Conservation (phyloP, 2,329 filamentous ascomycete species). For the Venturia aucupariae region DNA sequence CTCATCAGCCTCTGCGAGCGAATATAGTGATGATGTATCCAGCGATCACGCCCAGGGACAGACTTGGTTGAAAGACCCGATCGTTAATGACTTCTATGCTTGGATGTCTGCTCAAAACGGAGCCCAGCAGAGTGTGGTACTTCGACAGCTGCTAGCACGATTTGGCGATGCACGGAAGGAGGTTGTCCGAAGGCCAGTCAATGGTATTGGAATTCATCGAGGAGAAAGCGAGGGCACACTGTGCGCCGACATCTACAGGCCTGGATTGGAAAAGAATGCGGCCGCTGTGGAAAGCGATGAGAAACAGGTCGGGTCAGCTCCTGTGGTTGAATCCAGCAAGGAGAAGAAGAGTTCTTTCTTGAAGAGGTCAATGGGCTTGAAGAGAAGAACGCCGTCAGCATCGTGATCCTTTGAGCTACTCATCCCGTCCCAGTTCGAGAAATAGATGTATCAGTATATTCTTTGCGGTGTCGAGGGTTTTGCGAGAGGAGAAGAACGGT, state of each 20-base stretch:
- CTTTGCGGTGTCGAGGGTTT: neutral
- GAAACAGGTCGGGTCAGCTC: neutral
- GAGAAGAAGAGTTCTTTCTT: neutral
- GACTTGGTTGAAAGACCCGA: neutral
- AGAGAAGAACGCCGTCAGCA: neutral
- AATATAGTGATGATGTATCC: neutral
- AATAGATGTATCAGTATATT: neutral
- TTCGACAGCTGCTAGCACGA: neutral
- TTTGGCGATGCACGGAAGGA: neutral
- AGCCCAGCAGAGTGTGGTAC: neutral
- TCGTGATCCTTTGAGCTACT: neutral
- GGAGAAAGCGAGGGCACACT: neutral
- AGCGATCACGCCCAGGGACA: neutral
- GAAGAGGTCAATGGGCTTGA: conserved; percentile 1
- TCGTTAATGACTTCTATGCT: neutral
- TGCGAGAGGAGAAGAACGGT: neutral
- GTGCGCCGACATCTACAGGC: neutral
- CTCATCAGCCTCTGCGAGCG: conserved; percentile 1
- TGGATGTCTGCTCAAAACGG: neutral
- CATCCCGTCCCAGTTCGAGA: neutral
- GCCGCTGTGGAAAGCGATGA: neutral
- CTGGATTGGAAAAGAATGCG: neutral
- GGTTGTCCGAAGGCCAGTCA: neutral
- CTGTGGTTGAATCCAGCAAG: neutral
- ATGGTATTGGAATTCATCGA: neutral